Base-by-base conservation (phyloP, 148 eudicot species). In the Heliamphora exappendiculata region DNA sequence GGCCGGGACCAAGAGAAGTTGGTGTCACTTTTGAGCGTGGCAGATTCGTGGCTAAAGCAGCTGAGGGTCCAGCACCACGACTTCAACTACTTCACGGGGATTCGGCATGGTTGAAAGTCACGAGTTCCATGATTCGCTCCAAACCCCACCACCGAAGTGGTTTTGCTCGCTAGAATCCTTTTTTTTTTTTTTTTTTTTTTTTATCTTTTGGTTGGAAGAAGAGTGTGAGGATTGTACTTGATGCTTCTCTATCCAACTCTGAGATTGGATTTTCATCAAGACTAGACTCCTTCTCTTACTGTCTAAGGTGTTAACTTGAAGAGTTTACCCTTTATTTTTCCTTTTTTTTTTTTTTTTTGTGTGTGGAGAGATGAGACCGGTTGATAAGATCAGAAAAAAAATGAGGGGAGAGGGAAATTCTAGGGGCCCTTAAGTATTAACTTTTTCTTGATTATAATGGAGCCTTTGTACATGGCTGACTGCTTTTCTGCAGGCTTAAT, bases 11-110 rank as follows among this genome's bases (percentile, higher is more conserved):
- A 88, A 29, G 93, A 92, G 62, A 84, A 85, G 70, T 74, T 92
- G n/a, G 81, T 75, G 54, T 89, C 98, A 20, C 89, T 92, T 10
- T 78, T 83, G 63, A 89, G 95, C 70, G 97, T 90, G n/a, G 97
- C 97, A 0, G 97, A 94, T 87, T 94, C 98, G 3, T 94, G 98
- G 98, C 87, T 94, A 60, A 94, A 92, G 87, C 97, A 94, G 74
- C 75, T 94, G 16, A 73, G 87, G 82, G 98, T 92, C 84, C 90
- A 92, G 67, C 98, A 94, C 81, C 98, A 90, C 78, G 98, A 94
- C 83, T 94, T 92, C 78, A 89, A 88, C 85, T 89, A 83, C 89
- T 94, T 94, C 88, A 86, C 82, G 14, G 93, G 98, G 80, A 77
- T 70, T 76, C 86, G 93, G 63, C 88, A 74, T 82, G 93, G 94